Conservation (phyloP, 1,139 yeast genomes). For the Tardiomyces blankii region DNA sequence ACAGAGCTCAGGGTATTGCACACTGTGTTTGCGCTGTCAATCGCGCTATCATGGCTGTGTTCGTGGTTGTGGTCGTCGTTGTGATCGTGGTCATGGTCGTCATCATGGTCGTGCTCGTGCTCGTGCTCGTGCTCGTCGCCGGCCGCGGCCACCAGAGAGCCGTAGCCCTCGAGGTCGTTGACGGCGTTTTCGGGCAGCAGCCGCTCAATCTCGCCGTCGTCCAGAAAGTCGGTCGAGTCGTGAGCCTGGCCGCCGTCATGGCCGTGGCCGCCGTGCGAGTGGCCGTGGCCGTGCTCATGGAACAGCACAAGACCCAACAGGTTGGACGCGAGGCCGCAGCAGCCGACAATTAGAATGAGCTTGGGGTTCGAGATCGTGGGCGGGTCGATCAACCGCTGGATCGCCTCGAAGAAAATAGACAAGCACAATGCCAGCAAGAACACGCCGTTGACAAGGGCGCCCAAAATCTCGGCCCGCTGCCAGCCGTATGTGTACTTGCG, state of each 20-base stretch:
- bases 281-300: slow-evolving; percentile 70
- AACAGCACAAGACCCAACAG: slow-evolving; percentile 73
- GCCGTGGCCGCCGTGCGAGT: slow-evolving; percentile 34
- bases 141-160: not conserved
- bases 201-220: slow-evolving; percentile 15
- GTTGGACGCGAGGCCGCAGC: slow-evolving; percentile 73
- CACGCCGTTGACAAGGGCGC: slow-evolving; percentile 92
- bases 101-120: not conserved
- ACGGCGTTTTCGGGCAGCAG: slow-evolving; percentile 24
- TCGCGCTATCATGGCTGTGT: slow-evolving; percentile 1
- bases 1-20: slow-evolving; percentile 1
- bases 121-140: slow-evolving; percentile 4
- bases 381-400: slow-evolving; percentile 79
- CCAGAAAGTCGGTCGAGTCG: slow-evolving; percentile 14
- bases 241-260: slow-evolving; percentile 18
- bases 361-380: slow-evolving; percentile 70
- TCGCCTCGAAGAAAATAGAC: slow-evolving; percentile 84
- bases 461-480: slow-evolving; percentile 93
- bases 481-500: slow-evolving; percentile 89
- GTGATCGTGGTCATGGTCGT: too few species aligned
- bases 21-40: slow-evolving; percentile 1
- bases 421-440: slow-evolving; percentile 86
- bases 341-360: slow-evolving; percentile 70
- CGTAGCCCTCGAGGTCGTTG: not conserved
- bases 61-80: slow-evolving; percentile 3